phyloP scores from a whole-genome alignment of 2,329 filamentous ascomycete genomes.

The Phaeophleospora eucalypticola region DNA sequence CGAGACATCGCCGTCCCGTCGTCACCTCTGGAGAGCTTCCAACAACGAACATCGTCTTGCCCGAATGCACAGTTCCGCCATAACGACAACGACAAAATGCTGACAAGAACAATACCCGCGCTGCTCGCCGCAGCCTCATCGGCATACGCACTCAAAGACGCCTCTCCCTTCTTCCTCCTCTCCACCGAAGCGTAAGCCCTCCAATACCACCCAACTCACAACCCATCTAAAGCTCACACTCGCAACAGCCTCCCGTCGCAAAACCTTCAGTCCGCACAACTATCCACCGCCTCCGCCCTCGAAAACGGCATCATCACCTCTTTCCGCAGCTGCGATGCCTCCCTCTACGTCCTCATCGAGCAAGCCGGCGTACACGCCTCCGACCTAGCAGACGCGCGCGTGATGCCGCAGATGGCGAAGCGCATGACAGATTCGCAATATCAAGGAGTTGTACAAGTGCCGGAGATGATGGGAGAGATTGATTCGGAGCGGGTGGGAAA shows the following conservation, averaged over 20 bases:
- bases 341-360: conserved; percentile 67
- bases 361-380: conserved; percentile 69
- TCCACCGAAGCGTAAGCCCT: conserved; percentile 71
- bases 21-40: conserved; percentile 2
- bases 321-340: conserved; percentile 41
- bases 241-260: conserved; percentile 14
- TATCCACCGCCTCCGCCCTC: conserved; percentile 26
- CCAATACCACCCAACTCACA: conserved; percentile 9
- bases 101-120: conserved; percentile 22
- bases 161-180: conserved; percentile 72
- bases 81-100: conserved; percentile 1
- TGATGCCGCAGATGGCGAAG: conserved; percentile 48
- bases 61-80: background rate
- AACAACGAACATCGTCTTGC: no score
- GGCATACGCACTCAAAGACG: conserved; percentile 59
- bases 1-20: background rate
- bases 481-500: conserved; percentile 41
- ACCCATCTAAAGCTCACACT: conserved; percentile 18
- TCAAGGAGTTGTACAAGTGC: conserved; percentile 39
- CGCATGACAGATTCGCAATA: conserved; percentile 42
- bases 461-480: conserved; percentile 51
- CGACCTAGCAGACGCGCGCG: conserved; percentile 55
- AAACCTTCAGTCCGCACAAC: conserved; percentile 22
- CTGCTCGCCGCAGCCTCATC: conserved; percentile 22
- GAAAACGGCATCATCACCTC: conserved; percentile 36